Evolutionary conservation across 306 rosid genomes (phyloP), one percentile per base, ranked within the genome.

Genomic region (Castanopsis chinensis): DNA sequence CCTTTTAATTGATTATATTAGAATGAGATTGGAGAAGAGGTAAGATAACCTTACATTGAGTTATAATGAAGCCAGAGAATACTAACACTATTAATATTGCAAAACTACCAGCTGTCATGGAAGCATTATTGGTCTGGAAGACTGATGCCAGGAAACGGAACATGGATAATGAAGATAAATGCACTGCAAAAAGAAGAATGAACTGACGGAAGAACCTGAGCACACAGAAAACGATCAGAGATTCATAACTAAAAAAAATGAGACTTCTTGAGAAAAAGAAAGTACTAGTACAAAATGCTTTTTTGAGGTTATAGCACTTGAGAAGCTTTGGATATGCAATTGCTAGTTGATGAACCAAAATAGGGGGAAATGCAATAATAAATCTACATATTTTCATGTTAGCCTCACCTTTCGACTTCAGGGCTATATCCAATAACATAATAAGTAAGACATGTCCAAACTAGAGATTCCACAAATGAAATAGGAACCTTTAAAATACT

Each of bases 381-480:
- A 49, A 49, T 49, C 5, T 49, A 49, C 14, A 49, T 49, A 12
- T 49, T 49, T 76, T 49, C 1, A 61, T 45, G 2, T 20, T 3
- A 4, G 7, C 13, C 60, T 82, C 37, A 83, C 88, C 88, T 79
- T 10, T 74, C 57, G 27, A 25, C 55, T 30, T 86, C 86, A n/a
- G 89, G 89, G 35, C 79, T 84, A 69, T 74, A 86, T 49, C 92
- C 89, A 41, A 89, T 89, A 55, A 86, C 90, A 63, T 82, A 89
- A 52, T 89, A 89, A 74, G 92, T 84, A 23, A 89, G 81, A 63
- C 54, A 77, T 11, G 92, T 78, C 92, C 92, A 89, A 9, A 80
- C 83, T 7, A 89, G 49, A n/a, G 92, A 65, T 63, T 78, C 84
- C 12, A 75, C 17, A 35, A 89, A 32, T 6, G 90, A 89, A 78